phyloP scores from a whole-genome alignment of 2,329 filamentous ascomycete genomes.

The Colletotrichum coccodes region DNA sequence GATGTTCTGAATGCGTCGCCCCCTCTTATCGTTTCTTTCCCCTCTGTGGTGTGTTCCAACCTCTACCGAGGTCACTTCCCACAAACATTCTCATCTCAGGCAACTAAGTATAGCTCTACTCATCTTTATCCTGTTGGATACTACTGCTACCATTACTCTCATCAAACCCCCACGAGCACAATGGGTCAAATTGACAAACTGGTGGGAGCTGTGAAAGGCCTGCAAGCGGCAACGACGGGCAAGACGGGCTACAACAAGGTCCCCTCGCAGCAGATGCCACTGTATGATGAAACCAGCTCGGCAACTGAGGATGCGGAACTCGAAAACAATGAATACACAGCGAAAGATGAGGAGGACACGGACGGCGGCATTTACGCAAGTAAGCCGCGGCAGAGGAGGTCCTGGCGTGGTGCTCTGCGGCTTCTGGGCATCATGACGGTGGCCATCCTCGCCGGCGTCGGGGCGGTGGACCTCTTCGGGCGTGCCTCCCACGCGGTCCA shows the following conservation, averaged over 20 bases:
- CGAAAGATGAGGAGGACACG: not conserved
- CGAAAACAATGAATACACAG: not conserved
- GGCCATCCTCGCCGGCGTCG: not conserved
- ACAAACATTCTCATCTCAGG: rapidly evolving
- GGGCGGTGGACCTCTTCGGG: not conserved
- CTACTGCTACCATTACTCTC: not conserved
- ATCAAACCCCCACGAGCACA: not conserved
- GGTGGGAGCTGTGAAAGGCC: not conserved
- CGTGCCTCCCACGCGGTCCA: not conserved
- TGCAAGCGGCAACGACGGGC: not conserved
- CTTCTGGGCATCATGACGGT: not conserved
- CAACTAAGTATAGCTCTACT: too few species aligned
- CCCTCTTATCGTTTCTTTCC: not conserved
- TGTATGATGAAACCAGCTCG: not conserved
- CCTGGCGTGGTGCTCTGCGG: not conserved
- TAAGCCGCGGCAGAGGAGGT: not conserved
- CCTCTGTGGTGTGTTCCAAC: not conserved
- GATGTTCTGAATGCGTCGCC: too few species aligned
- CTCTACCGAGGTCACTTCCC: too few species aligned
- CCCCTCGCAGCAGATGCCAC: not conserved
- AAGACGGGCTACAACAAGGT: not conserved
- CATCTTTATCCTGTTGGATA: too few species aligned
- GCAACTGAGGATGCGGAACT: not conserved
- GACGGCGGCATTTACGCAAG: not conserved
- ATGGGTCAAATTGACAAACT: not conserved